Base-by-base conservation (phyloP, 148 eudicot genomes). In the Diospyros kaki region DNA sequence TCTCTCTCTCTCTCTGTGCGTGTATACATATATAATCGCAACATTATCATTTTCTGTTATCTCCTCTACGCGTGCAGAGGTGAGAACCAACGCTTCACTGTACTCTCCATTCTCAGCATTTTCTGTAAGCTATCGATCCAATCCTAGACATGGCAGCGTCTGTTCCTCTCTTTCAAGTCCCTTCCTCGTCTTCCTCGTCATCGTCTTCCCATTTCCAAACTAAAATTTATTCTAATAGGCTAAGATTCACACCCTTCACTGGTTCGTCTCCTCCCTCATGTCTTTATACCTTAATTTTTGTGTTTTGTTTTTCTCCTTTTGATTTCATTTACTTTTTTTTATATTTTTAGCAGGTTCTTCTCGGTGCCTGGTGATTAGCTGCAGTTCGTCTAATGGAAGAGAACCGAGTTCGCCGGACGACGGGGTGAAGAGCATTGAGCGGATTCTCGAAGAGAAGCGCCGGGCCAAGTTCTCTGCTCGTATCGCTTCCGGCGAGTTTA, bases 401-500 rank as follows among this genome's bases (percentile, higher is more conserved):
- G 59, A 74, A 44, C 94, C 92, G 11, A 76, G 83, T 74, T 80
- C 90, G 2, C 55, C 56, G 76, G 83, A 84, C 17, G 79, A 84
- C 53, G 81, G 78, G 9, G 87, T 73, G 54, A 84, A 86, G 83
- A 84, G 75, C 1, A 81, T 73, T n/a, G 87, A 87, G 78, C 76
- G 79, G 81, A 64, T 43, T n/a, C 73, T 75, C 1, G 97, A 90
- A 76, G 87, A 88, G 84, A 85, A 87, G 78, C 83, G 84, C 41
- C 81, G 96, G 1, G 94, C 91, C 1, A 87, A 92, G 67, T 85
- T 95, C 78, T 88, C 97, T 38, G 86, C 91, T 69, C 85, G 91
- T 66, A 95, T 95, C 80, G 93, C 96, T 80, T 92, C 98, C 39
- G 98, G 98, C 1, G 91, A 84, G 66, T 95, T 92, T 78, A 95